Base-by-base conservation (phyloP, 2,329 filamentous ascomycete species). In the Epichloe gansuensis region DNA sequence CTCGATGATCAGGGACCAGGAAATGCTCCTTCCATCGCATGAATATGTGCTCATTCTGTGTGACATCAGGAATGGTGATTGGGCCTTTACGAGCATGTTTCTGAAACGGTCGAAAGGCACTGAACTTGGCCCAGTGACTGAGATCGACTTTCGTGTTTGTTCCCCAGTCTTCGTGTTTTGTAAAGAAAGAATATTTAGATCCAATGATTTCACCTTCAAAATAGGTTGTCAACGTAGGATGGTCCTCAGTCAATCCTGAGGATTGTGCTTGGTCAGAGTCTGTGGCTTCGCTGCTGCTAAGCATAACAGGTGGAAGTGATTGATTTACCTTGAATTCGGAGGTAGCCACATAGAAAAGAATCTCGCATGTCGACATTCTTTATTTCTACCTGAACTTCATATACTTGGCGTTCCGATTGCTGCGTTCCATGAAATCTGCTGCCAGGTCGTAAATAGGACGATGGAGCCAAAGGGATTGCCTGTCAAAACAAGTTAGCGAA, bases 1-100 rank as follows among this genome's bases (percentile, higher is more conserved):
- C 89, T 15, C 87, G 81, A 66, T 98, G 93, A 63, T 98, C 90
- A 1, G 93, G 93, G 0, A 98, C 93, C 0, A 98, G 74, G 62
- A 98, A 98, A 62, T 95, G 89, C 64, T 98, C 93, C 69, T 98
- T 98, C 93, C 93, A 98, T 55, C 93, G 82, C 93, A 98, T 98
- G 64, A 96, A 98, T 35, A 98, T 84, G 65, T 94, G 84, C 60
- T 96, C 90, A 57, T 82, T 77, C 64, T 94, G 86, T 47, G 81
- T 79, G 59, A 85, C 80, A 60, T 94, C 85, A 72, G 82, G 72
- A 72, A 82, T 74, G 73, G 64, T 59, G 31, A 75, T 67, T 23
- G 80, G 66, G 15, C 79, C 78, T 59, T 77, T 81, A 45, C 73
- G 73, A 36, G 75, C 76, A 53, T 75, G 72, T 61, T 80, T 81